Conservation (phyloP, 768 basidiomycete genomes). For the Serendipita sp. region DNA sequence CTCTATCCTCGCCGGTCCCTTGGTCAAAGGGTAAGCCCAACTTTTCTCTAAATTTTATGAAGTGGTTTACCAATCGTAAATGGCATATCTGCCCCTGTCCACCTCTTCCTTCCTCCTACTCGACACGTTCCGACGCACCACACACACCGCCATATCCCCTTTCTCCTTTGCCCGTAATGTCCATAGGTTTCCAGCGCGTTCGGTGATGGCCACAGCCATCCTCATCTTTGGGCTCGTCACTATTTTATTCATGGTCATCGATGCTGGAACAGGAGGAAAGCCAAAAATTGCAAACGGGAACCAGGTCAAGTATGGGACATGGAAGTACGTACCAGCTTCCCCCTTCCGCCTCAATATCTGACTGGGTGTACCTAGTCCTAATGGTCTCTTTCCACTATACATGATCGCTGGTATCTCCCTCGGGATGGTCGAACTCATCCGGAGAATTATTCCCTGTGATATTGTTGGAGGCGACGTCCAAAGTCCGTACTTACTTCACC, state of each 20-base stretch:
- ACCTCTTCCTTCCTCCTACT: background rate
- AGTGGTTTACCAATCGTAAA: background rate
- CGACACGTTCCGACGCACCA: conserved; percentile 5
- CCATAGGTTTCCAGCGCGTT: conserved; percentile 13
- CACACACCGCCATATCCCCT: background rate
- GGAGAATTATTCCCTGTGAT: conserved; percentile 15
- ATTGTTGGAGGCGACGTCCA: conserved; percentile 15
- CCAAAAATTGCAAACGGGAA: background rate
- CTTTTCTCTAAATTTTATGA: background rate
- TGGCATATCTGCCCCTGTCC: background rate
- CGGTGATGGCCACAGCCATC: conserved; percentile 16
- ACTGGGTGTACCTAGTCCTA: background rate
- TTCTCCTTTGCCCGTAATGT: background rate
- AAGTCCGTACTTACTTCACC: conserved; percentile 3
- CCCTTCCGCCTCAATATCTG: background rate
- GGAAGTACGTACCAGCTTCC: background rate
- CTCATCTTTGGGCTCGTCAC: conserved; percentile 15
- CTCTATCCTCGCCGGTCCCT: conserved; percentile 16
- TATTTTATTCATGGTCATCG: conserved; percentile 14
- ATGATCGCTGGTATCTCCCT: conserved; percentile 15
- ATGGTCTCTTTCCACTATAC: conserved; percentile 13
- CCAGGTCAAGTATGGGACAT: background rate
- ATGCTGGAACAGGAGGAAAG: conserved; percentile 3
- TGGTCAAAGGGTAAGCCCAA: conserved; percentile 13
- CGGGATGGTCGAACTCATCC: conserved; percentile 19